Conservation (phyloP, 106 monocot genomes). For the Dactylorhiza incarnata region DNA sequence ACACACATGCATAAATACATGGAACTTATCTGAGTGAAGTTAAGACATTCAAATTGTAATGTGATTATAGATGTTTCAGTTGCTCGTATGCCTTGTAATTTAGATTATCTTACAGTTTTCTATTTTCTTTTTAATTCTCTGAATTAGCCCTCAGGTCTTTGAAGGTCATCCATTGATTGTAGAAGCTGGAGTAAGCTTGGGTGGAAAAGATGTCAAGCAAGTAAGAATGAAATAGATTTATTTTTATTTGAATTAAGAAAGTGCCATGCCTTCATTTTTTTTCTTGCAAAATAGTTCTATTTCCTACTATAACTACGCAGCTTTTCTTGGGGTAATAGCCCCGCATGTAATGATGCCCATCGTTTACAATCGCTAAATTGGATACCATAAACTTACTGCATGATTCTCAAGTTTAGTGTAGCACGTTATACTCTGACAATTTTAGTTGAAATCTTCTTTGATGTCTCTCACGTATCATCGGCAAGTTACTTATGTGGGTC, state of each 20-base stretch:
- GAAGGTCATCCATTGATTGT: slow-evolving; percentile 99
- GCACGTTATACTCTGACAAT: too few species aligned
- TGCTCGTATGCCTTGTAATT: not conserved
- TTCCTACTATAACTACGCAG: not conserved
- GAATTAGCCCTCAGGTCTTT: slow-evolving; percentile 78
- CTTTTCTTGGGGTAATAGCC: not conserved
- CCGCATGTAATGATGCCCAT: not conserved
- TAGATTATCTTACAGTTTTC: not conserved
- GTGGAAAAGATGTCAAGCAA: slow-evolving; percentile 97
- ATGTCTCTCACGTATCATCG: too few species aligned
- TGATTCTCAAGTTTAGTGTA: too few species aligned
- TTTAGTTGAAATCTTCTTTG: too few species aligned
- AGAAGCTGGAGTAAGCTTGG: slow-evolving; percentile 97
- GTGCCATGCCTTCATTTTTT: not conserved
- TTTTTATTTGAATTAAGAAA: not conserved
- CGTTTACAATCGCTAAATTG: too few species aligned
- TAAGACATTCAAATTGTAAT: not conserved
- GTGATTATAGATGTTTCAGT: not conserved
- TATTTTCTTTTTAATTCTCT: slow-evolving; percentile 5
- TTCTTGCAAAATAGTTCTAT: not conserved
- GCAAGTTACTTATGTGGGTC: too few species aligned
- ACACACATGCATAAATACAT: too few species aligned
- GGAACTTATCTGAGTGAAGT: too few species aligned
- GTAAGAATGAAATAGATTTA: slow-evolving; percentile 22
- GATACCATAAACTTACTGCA: too few species aligned